Percentiles rank a stretch among this genome's conserved stretches.
phyloP scores from a whole-genome alignment of 306 rosid genomes.

The Quercus rubra region DNA sequence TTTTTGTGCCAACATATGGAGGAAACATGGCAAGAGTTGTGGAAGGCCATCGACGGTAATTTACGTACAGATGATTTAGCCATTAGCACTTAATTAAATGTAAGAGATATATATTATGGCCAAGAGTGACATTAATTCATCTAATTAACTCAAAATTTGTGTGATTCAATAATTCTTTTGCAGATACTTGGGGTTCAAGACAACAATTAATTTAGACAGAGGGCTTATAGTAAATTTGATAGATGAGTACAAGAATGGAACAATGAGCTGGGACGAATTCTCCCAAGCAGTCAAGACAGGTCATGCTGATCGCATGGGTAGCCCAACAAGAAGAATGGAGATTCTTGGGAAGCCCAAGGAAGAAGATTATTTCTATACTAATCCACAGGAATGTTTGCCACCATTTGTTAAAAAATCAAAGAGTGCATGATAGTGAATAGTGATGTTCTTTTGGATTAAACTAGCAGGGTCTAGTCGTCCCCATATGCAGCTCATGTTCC shows the following conservation, averaged over 20 bases:
- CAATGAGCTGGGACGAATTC: slow-evolving; percentile 75
- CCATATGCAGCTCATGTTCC: too few relatives aligned
- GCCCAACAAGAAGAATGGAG: slow-evolving; percentile 46
- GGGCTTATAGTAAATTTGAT: slow-evolving; percentile 56
- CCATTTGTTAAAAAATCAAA: slow-evolving; percentile 47
- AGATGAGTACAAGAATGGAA: slow-evolving; percentile 52
- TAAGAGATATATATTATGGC: not conserved
- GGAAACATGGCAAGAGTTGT: slow-evolving; percentile 99
- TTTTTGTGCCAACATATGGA: slow-evolving; percentile 85
- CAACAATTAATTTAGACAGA: slow-evolving; percentile 60
- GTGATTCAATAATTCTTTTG: slow-evolving; percentile 6
- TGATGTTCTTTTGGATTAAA: too few relatives aligned
- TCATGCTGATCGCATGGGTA: slow-evolving; percentile 66
- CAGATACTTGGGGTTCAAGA: slow-evolving; percentile 83
- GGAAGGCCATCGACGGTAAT: slow-evolving; percentile 87
- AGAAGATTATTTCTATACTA: slow-evolving; percentile 89
- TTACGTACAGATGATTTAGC: not conserved
- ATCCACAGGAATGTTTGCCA: slow-evolving; percentile 81
- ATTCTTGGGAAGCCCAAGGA: slow-evolving; percentile 69
- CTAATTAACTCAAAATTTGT: not conserved
- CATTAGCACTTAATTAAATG: not conserved
- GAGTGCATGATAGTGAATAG: slow-evolving; percentile 22
- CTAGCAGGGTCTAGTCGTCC: too few relatives aligned
- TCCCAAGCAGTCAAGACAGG: slow-evolving; percentile 57
- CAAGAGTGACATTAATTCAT: too few relatives aligned